phyloP scores from a whole-genome alignment of 768 basidiomycete genomes.

The Mycena polygramma region DNA sequence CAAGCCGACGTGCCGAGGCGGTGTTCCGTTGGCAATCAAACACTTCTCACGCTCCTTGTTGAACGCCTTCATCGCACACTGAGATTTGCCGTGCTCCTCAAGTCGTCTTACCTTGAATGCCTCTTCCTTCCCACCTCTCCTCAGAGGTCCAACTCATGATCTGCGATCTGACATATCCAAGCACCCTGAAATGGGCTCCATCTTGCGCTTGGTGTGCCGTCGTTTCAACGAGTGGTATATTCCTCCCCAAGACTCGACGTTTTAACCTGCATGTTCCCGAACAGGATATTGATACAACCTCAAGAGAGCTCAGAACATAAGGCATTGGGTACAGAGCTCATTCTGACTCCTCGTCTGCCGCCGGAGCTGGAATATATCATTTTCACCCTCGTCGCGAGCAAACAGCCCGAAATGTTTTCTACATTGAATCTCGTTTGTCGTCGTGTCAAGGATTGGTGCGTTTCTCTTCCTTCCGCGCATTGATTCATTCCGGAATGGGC shows the following conservation, averaged over 20 bases:
- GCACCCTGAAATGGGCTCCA: neutral
- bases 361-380: neutral
- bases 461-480: neutral
- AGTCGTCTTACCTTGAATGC: too few species aligned
- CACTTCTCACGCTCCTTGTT: too few species aligned
- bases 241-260: neutral
- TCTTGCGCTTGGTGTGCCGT: neutral
- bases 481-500: neutral
- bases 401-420: slow-evolving; percentile 9
- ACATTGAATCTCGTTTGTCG: slow-evolving; percentile 8
- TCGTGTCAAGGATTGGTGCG: slow-evolving; percentile 16
- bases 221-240: neutral
- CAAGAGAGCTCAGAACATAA: neutral
- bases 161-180: neutral
- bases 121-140: neutral
- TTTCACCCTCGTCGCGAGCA: slow-evolving; percentile 3
- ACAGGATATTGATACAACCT: neutral
- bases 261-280: neutral
- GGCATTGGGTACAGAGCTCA: neutral
- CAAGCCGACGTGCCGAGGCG: too few species aligned
- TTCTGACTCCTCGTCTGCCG: neutral
- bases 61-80: too few species aligned
- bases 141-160: neutral
- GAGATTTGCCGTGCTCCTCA: too few species aligned
- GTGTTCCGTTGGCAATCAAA: too few species aligned